These are phyloP conservation scores for Choanephora cucurbitarum DNA, from an alignment of 371 early-diverging fungal genomes.

Conservation along the genomic window DNA sequence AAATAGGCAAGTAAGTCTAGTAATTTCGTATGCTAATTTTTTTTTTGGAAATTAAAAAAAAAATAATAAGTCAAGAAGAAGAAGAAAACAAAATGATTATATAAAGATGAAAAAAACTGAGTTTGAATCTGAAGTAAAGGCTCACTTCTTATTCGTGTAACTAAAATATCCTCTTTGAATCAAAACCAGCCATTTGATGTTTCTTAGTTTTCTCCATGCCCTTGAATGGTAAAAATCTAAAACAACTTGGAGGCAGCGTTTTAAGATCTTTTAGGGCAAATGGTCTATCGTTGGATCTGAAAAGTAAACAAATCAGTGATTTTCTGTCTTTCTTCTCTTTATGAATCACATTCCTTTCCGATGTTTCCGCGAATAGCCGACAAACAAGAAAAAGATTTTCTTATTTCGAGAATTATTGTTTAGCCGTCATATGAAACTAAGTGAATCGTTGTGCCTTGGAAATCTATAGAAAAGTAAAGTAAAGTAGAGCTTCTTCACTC, in stretches of 20 bases:
- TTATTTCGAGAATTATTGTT: too few species aligned
- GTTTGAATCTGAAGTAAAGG: slow-evolving; percentile 7
- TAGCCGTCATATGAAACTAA: too few species aligned
- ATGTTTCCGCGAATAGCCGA: slow-evolving; percentile 36
- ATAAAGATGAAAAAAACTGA: slow-evolving; percentile 9
- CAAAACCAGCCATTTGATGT: not conserved
- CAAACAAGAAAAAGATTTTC: not conserved
- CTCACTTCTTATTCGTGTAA: not conserved
- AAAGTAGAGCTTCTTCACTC: too few species aligned
- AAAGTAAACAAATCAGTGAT: not conserved
- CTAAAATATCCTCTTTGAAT: not conserved
- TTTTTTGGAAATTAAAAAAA: not conserved
- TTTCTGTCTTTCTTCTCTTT: too few species aligned
- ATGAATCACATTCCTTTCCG: slow-evolving; percentile 18
- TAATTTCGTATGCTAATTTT: too few species aligned
- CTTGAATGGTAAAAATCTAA: not conserved
- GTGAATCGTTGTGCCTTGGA: too few species aligned
- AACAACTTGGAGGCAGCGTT: not conserved
- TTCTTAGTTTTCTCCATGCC: not conserved
- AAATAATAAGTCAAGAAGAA: slow-evolving; percentile 7
- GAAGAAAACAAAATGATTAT: slow-evolving; percentile 3
- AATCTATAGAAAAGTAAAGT: too few species aligned
- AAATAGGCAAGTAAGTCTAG: too few species aligned
- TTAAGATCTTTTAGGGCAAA: not conserved
- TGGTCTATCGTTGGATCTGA: not conserved